Evolutionary conservation across 2,329 filamentous ascomycete species (phyloP).

Genomic region (Cucurbitaria berberidis): DNA sequence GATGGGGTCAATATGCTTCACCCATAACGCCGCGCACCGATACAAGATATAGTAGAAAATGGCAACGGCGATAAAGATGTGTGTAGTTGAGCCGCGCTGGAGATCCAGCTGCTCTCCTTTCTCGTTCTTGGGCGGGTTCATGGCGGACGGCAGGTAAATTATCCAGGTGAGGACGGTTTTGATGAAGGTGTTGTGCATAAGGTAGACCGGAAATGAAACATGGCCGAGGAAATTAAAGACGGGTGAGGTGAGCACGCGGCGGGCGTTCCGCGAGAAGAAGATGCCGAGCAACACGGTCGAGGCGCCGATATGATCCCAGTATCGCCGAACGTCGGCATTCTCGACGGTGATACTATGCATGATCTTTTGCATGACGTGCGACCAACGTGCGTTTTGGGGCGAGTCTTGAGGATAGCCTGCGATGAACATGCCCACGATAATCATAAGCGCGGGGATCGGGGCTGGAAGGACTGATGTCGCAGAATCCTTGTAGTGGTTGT

Average conservation of each 20-base stretch:
- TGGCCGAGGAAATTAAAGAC: slow-evolving; percentile 67
- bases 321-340: slow-evolving; percentile 57
- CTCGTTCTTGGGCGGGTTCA: slow-evolving; percentile 46
- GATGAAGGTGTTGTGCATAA: slow-evolving; percentile 67
- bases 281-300: slow-evolving; percentile 59
- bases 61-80: slow-evolving; percentile 42
- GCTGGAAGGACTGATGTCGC: slow-evolving; percentile 56
- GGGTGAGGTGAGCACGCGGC: slow-evolving; percentile 60
- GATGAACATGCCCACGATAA: slow-evolving; percentile 61
- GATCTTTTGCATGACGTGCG: slow-evolving; percentile 52
- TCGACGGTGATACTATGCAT: slow-evolving; percentile 55
- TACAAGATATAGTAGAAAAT: slow-evolving; percentile 47
- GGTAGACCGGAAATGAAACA: slow-evolving; percentile 69
- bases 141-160: slow-evolving; percentile 54
- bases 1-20: slow-evolving; percentile 44
- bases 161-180: slow-evolving; percentile 67
- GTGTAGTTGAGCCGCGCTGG: slow-evolving; percentile 38
- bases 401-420: slow-evolving; percentile 66
- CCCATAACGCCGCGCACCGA: slow-evolving; percentile 41
- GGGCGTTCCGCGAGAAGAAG: slow-evolving; percentile 59
- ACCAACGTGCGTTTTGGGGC: slow-evolving; percentile 62
- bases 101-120: slow-evolving; percentile 46
- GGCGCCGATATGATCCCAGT: slow-evolving; percentile 58
- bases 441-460: slow-evolving; percentile 58
- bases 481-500: slow-evolving; percentile 58